phyloP scores from a whole-genome alignment of 2,329 filamentous ascomycete species.

The Diplodia mutila region DNA sequence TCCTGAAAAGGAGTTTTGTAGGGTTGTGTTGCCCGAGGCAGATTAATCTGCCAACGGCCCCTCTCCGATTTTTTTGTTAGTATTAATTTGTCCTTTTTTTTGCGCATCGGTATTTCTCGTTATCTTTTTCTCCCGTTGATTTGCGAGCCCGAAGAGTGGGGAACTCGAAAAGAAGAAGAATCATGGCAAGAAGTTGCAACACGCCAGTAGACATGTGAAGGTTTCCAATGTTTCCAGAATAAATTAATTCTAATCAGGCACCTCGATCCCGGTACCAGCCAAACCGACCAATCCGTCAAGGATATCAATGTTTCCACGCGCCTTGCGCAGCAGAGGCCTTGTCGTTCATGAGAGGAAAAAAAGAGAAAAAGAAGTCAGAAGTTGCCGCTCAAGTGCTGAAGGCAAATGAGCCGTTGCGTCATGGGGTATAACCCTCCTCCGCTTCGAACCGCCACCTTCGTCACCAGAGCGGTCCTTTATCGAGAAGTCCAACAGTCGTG shows the following conservation, averaged over 20 bases:
- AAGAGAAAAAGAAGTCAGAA: no score
- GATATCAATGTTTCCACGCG: not conserved
- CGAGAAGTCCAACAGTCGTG: no score
- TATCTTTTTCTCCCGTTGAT: no score
- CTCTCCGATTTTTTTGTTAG: no score
- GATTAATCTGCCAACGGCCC: no score
- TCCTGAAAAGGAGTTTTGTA: not conserved
- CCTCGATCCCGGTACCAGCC: no score
- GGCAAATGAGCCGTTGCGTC: not conserved
- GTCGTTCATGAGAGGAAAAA: not conserved
- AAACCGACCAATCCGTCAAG: not conserved
- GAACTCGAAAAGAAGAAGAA: not conserved
- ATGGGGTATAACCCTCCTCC: constrained; percentile 1
- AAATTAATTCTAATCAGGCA: not conserved
- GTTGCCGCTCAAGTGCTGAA: not conserved
- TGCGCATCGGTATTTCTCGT: no score
- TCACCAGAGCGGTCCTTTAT: not conserved
- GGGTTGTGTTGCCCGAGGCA: no score
- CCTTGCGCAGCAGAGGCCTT: constrained; percentile 6
- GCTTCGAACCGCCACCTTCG: not conserved
- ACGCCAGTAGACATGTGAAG: no score
- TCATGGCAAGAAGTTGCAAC: no score
- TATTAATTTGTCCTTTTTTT: no score
- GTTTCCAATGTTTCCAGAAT: not conserved
- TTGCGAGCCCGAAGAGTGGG: no score